Percentiles rank a stretch among this genome's conserved stretches.
These are phyloP conservation scores for Pilasporangium apinafurcum DNA, from an alignment of 352 stramenopile genomes.

Conservation along the genomic window DNA sequence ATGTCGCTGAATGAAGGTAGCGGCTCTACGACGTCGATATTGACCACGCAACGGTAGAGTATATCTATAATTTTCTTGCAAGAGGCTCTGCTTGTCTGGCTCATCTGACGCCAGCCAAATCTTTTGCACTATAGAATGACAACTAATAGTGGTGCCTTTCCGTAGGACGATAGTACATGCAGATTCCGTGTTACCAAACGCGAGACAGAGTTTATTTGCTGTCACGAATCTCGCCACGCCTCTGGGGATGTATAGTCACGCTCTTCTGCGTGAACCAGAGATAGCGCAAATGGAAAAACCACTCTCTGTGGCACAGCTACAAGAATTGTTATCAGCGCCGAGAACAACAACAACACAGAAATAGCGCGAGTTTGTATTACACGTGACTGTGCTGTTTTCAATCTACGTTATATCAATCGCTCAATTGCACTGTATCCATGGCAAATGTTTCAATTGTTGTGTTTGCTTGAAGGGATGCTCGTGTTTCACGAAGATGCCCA, in stretches of 20 bases:
- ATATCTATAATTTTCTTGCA: not conserved
- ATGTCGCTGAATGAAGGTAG: slow-evolving; percentile 14
- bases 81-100: no score
- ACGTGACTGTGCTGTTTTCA: no score
- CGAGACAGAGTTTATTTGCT: slow-evolving; percentile 59
- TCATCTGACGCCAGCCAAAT: no score
- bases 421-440: no score
- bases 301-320: slow-evolving; percentile 23
- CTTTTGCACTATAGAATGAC: no score
- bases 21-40: slow-evolving; percentile 20
- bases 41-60: slow-evolving; percentile 44
- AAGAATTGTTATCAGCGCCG: slow-evolving; percentile 13
- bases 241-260: slow-evolving; percentile 54
- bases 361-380: no score
- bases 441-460: no score
- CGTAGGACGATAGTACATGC: slow-evolving; percentile 45
- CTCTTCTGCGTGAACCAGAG: slow-evolving; percentile 49
- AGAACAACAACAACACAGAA: no score
- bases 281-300: slow-evolving; percentile 35
- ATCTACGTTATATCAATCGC: no score
- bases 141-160: no score
- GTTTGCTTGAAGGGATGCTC: no score
- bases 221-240: slow-evolving; percentile 49
- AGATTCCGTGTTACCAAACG: slow-evolving; percentile 34
- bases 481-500: no score